phyloP scores from a whole-genome alignment of 2,329 filamentous ascomycete species.

The Penicillium thymicola region DNA sequence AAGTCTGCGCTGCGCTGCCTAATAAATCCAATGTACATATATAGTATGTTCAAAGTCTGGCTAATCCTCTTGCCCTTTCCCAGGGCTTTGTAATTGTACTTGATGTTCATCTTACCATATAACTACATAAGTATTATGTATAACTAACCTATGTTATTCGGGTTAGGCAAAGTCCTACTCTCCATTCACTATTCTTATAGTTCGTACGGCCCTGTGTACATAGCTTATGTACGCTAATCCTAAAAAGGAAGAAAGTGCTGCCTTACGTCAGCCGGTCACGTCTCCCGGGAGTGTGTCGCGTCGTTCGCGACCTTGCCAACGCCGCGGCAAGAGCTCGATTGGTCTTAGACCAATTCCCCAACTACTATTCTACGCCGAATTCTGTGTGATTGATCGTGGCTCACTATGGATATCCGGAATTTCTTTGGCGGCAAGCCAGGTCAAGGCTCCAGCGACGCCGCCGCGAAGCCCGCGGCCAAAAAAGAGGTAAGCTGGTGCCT shows the following conservation, averaged over 20 bases:
- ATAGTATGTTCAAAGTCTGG: background rate
- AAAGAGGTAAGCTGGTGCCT: conserved; percentile 40
- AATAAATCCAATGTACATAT: background rate
- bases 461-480: conserved; percentile 33
- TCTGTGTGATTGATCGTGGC: background rate
- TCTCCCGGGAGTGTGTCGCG: conserved; percentile 20
- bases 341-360: background rate
- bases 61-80: background rate
- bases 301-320: conserved; percentile 5
- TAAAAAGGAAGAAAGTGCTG: conserved; percentile 16
- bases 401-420: conserved; percentile 79
- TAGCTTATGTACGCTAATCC: conserved; percentile 11
- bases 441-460: conserved; percentile 51
- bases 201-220: background rate
- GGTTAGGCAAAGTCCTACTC: background rate
- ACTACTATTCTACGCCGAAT: background rate
- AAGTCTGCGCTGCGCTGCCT: rapidly evolving
- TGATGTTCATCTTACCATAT: background rate
- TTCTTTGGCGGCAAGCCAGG: conserved; percentile 81
- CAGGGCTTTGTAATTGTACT: background rate
- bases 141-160: background rate
- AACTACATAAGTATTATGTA: background rate
- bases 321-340: background rate
- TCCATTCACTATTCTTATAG: background rate
- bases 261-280: conserved; percentile 23